Conservation (phyloP, 345 rosid species). For the Salix caprea region DNA sequence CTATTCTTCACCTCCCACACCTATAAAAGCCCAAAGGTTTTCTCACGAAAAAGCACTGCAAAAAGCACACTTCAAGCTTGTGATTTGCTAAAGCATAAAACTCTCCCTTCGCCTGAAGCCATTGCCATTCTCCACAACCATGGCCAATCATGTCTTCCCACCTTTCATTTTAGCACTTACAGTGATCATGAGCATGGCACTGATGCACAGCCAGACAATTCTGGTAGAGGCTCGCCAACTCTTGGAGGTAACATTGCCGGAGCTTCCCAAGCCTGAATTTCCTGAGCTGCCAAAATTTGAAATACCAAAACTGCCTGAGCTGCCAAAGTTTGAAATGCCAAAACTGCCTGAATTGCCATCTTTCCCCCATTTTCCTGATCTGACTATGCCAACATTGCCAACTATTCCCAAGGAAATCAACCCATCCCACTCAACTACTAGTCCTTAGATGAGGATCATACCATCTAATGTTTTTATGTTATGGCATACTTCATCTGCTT, state of each 20-base stretch:
- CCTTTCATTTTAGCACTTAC: not conserved
- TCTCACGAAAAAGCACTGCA: not conserved
- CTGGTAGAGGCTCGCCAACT: not conserved
- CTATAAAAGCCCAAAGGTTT: not conserved
- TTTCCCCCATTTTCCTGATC: not conserved
- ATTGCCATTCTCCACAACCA: not conserved
- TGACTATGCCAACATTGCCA: conserved; percentile 6
- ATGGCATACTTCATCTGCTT: not conserved
- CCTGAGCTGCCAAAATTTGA: not conserved
- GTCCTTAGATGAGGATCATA: conserved; percentile 4
- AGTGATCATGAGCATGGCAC: not conserved
- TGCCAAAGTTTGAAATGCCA: not conserved
- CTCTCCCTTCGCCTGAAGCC: not conserved
- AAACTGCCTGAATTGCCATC: not conserved
- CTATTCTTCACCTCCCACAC: conserved; percentile 2
- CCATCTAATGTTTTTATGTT: not conserved
- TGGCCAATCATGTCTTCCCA: not conserved
- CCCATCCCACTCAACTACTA: not conserved
- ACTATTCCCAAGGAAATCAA: conserved; percentile 12
- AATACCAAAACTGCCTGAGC: not conserved
- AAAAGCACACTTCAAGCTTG: not conserved
- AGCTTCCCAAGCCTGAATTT: not conserved
- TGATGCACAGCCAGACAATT: not conserved
- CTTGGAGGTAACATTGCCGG: not conserved
- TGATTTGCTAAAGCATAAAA: not conserved